Percentiles rank a stretch among this genome's conserved stretches.
Conservation (phyloP, 2,329 filamentous ascomycete genomes). For the Paraphaeosphaeria minitans region DNA sequence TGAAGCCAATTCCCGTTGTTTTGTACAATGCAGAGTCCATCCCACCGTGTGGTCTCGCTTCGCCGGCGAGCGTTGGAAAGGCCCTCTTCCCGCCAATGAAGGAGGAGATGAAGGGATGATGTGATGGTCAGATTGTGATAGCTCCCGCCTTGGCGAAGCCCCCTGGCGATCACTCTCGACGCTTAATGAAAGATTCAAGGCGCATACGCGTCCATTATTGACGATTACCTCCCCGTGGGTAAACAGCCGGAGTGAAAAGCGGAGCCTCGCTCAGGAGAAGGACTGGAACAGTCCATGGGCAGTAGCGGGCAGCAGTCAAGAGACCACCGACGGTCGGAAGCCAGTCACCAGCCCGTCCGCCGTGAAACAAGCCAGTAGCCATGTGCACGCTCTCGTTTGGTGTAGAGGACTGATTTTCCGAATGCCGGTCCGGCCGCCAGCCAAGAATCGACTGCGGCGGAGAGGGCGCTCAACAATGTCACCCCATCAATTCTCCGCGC, state of each 20-base stretch:
- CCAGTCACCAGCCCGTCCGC: background rate
- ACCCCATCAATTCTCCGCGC: background rate
- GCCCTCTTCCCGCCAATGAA: constrained; percentile 4
- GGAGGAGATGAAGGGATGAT: constrained; percentile 9
- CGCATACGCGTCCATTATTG: constrained; percentile 13
- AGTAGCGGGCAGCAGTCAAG: background rate
- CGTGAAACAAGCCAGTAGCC: background rate
- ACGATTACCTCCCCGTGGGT: constrained; percentile 2
- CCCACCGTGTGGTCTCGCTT: background rate
- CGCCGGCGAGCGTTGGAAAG: background rate
- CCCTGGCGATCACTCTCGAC: constrained; percentile 8
- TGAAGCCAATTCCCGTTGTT: background rate
- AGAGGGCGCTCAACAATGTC: background rate
- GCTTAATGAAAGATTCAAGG: background rate
- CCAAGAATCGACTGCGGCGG: constrained; percentile 3
- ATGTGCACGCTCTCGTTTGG: background rate
- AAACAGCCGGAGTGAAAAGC: constrained; percentile 10
- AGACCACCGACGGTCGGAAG: background rate
- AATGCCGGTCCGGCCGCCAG: background rate
- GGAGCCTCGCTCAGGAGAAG: constrained; percentile 4
- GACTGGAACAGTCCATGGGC: background rate
- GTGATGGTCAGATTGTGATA: background rate
- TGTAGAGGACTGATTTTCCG: background rate
- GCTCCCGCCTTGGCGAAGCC: constrained; percentile 5
- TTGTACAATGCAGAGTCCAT: background rate